Evolutionary conservation across 345 rosid genomes (phyloP).

Genomic region (Brassica juncea): DNA sequence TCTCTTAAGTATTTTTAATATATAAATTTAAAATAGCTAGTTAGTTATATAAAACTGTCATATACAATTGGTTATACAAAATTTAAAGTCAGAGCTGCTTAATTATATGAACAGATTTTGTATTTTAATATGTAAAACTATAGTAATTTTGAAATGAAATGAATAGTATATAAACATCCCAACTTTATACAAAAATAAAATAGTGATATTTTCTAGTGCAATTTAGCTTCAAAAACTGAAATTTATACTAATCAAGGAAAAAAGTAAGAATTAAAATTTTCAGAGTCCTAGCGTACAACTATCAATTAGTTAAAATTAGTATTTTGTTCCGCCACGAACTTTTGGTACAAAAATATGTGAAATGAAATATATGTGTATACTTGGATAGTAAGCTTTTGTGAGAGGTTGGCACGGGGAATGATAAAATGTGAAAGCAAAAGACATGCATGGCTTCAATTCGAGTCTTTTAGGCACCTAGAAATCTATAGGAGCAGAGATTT

Average conservation of each 20-base stretch:
- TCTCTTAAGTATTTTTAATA: neutral
- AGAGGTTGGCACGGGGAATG: conserved; percentile 36
- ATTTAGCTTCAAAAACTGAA: neutral
- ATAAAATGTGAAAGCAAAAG: conserved; percentile 40
- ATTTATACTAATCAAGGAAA: too few species aligned
- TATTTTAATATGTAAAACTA: neutral
- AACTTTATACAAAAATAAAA: neutral
- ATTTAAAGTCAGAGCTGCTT: neutral
- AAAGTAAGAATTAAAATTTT: too few species aligned
- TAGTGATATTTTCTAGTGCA: neutral
- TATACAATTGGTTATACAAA: neutral
- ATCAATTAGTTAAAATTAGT: too few species aligned
- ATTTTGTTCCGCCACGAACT: too few species aligned
- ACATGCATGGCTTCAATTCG: conserved; percentile 41
- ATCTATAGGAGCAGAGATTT: conserved; percentile 40
- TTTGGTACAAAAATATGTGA: too few species aligned
- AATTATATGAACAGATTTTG: neutral
- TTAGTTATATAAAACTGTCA: neutral
- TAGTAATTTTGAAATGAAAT: neutral
- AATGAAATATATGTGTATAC: neutral
- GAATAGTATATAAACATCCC: neutral
- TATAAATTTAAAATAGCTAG: neutral
- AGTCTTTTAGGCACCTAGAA: conserved; percentile 35
- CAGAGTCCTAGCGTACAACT: too few species aligned
- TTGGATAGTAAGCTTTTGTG: conserved; percentile 15